Evolutionary conservation across 345 rosid genomes (phyloP).

Genomic region (Populus tremula): DNA sequence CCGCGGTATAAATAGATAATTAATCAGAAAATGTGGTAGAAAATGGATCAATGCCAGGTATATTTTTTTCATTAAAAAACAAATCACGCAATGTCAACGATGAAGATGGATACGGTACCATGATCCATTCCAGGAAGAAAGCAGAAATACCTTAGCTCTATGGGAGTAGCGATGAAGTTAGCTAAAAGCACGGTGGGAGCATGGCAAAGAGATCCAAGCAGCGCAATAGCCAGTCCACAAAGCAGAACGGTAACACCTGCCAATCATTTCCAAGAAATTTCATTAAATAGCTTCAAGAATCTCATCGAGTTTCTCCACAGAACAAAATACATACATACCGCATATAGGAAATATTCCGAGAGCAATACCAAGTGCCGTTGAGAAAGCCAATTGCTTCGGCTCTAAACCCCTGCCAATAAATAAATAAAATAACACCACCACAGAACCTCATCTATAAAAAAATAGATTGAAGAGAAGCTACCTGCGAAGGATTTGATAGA

Average conservation of each 20-base stretch:
- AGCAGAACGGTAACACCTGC: slow-evolving; percentile 82
- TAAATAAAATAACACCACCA: neutral
- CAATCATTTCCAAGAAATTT: neutral
- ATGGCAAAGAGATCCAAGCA: slow-evolving; percentile 70
- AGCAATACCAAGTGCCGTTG: slow-evolving; percentile 84
- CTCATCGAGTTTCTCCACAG: no score
- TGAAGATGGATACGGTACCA: neutral
- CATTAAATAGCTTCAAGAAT: neutral
- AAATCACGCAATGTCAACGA: neutral
- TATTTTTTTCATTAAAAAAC: no score
- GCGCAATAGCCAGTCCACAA: slow-evolving; percentile 78
- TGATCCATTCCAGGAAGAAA: neutral
- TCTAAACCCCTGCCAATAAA: slow-evolving; percentile 60
- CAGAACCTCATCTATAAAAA: no score
- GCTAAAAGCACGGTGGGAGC: slow-evolving; percentile 82
- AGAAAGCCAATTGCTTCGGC: slow-evolving; percentile 84
- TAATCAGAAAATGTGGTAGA: neutral
- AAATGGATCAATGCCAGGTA: neutral
- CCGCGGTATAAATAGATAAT: no score
- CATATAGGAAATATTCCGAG: slow-evolving; percentile 89
- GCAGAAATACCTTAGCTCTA: slow-evolving; percentile 67
- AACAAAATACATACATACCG: slow-evolving; percentile 35
- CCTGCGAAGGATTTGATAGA: slow-evolving; percentile 71
- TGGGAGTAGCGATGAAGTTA: slow-evolving; percentile 81
- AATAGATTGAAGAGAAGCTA: neutral